These are phyloP conservation scores for Linum usitatissimum DNA, from an alignment of 345 rosid genomes.

Conservation along the genomic window DNA sequence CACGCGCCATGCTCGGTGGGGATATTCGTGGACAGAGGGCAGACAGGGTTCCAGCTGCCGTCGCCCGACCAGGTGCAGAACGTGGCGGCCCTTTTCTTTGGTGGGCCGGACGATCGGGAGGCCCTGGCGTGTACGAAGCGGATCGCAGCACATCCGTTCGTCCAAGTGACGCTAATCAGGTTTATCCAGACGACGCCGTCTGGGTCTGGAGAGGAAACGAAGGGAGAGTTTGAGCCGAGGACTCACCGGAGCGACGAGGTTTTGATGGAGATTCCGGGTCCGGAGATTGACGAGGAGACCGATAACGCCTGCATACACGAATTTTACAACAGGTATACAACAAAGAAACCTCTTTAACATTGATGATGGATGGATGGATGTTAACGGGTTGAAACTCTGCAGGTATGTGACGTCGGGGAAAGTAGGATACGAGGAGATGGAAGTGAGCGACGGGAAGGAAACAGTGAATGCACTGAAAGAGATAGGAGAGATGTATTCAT, in stretches of 20 bases:
- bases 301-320: not conserved
- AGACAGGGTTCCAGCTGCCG: not conserved
- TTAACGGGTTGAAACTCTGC: no score
- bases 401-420: not conserved
- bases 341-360: no score
- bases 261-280: no score
- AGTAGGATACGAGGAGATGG: slow-evolving; percentile 1
- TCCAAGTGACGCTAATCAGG: slow-evolving; percentile 24
- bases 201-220: no score
- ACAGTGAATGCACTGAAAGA: not conserved
- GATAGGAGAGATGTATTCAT: slow-evolving; percentile 1
- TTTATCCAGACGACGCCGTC: slow-evolving; percentile 1
- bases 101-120: slow-evolving; percentile 35
- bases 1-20: slow-evolving; percentile 16
- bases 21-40: slow-evolving; percentile 12
- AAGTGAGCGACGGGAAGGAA: not conserved
- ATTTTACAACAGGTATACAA: not conserved
- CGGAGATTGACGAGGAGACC: not conserved
- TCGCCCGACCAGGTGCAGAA: slow-evolving; percentile 2
- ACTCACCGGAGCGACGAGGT: no score
- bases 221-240: no score
- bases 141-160: slow-evolving; percentile 23
- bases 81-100: slow-evolving; percentile 29
- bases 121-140: slow-evolving; percentile 26
- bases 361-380: no score